These are phyloP conservation scores for Pestalotiopsis sp. DNA, from an alignment of 2,329 filamentous ascomycete species.

Conservation along the genomic window DNA sequence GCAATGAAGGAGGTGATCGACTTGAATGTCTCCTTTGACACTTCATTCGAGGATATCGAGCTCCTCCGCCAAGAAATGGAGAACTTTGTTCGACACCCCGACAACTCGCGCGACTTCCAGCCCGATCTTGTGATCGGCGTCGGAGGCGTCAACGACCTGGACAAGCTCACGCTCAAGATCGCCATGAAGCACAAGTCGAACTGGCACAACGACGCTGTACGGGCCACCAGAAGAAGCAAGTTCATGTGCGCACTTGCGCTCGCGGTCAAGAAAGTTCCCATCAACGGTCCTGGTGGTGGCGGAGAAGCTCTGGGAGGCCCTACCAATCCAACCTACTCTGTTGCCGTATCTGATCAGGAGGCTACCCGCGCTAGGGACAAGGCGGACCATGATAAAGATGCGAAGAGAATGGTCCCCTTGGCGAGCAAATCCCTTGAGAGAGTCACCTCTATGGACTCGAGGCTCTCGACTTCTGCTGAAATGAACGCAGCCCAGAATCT, in stretches of 20 bases:
- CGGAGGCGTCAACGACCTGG: constrained; percentile 77
- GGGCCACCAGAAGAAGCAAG: constrained; percentile 82
- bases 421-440: constrained; percentile 21
- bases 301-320: constrained; percentile 63
- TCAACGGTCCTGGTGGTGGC: constrained; percentile 79
- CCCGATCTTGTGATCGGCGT: constrained; percentile 80
- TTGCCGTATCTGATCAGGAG: constrained; percentile 70
- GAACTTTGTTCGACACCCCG: constrained; percentile 77
- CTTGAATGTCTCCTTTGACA: constrained; percentile 83
- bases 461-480: constrained; percentile 38
- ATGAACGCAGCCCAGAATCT: constrained; percentile 47
- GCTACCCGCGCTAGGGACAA: constrained; percentile 66
- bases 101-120: constrained; percentile 91
- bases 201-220: constrained; percentile 85
- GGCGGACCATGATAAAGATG: constrained; percentile 63
- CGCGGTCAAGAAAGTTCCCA: constrained; percentile 84
- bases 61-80: constrained; percentile 83
- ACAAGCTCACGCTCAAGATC: constrained; percentile 82
- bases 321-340: constrained; percentile 80
- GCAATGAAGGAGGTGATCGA: constrained; percentile 87
- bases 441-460: constrained; percentile 21
- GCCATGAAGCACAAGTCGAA: constrained; percentile 92
- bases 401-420: constrained; percentile 64
- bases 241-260: constrained; percentile 94
- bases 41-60: constrained; percentile 86